These are phyloP conservation scores for Candida pseudoviswanathii DNA, from an alignment of 1,139 yeast species.

Conservation along the genomic window DNA sequence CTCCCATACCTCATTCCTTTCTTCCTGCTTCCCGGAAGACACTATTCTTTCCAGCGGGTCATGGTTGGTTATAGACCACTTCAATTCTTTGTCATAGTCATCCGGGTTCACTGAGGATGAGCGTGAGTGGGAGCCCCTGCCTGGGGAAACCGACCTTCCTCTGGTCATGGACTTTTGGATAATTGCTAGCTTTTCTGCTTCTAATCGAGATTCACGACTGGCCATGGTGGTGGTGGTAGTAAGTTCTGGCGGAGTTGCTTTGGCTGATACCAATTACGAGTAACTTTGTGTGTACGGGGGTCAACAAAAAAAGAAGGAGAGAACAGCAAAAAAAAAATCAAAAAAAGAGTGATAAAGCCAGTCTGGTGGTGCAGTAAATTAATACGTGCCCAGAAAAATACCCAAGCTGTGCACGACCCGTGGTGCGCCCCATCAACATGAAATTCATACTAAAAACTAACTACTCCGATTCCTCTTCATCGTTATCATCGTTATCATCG, in stretches of 20 bases:
- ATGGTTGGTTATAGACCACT: conserved; percentile 51
- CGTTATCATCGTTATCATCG: conserved; percentile 14
- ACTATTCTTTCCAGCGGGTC: conserved; percentile 62
- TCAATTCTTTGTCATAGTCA: conserved; percentile 41
- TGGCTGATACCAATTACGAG: too few species aligned
- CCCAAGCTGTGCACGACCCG: too few species aligned
- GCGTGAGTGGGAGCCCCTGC: conserved; percentile 30
- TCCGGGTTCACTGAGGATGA: conserved; percentile 43
- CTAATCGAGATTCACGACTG: conserved; percentile 42
- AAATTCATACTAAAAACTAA: background rate
- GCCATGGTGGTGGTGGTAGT: conserved; percentile 24
- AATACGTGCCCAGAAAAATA: too few species aligned
- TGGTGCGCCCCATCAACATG: too few species aligned
- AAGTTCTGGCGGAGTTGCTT: background rate
- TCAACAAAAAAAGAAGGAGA: too few species aligned
- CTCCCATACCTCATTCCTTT: conserved; percentile 27
- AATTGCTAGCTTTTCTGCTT: conserved; percentile 47
- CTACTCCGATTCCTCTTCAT: conserved; percentile 6
- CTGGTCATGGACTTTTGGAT: conserved; percentile 43
- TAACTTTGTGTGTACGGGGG: too few species aligned
- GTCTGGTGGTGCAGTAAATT: too few species aligned
- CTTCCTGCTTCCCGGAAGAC: conserved; percentile 16
- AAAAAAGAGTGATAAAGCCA: too few species aligned
- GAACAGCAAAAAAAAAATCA: too few species aligned
- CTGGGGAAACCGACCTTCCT: conserved; percentile 44